Percentiles rank a stretch among this genome's conserved stretches.
These are phyloP conservation scores for Fusarium ambrosium DNA, from an alignment of 2,329 filamentous ascomycete species.

Conservation along the genomic window DNA sequence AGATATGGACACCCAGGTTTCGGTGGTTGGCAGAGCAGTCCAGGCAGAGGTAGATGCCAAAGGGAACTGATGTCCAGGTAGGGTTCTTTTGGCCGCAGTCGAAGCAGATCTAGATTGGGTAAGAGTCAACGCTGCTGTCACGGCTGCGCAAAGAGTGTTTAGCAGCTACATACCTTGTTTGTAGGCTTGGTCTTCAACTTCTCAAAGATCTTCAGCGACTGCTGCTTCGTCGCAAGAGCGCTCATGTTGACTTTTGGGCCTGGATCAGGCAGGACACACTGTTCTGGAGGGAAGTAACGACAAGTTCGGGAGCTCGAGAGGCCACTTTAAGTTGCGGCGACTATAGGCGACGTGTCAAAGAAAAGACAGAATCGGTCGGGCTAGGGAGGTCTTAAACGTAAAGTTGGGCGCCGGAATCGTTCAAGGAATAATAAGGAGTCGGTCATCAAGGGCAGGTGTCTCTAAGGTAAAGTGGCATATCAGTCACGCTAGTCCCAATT, in stretches of 20 bases:
- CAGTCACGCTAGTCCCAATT: conserved; percentile 53
- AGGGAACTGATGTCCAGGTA: conserved; percentile 97
- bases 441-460: conserved; percentile 49
- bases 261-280: conserved; percentile 22
- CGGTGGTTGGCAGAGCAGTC: conserved; percentile 98
- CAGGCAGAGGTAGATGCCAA: conserved; percentile 97
- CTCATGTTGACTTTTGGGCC: conserved; percentile 65
- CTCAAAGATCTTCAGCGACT: conserved; percentile 98
- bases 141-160: not conserved
- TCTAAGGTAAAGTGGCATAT: conserved; percentile 59
- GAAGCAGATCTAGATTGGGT: conserved; percentile 84
- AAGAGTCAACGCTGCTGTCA: conserved; percentile 20
- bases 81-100: conserved; percentile 98
- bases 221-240: conserved; percentile 85
- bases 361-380: conserved; percentile 35
- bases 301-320: not conserved
- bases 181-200: conserved; percentile 94
- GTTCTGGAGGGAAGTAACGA: conserved; percentile 9
- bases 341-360: conserved; percentile 37
- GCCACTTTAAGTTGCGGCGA: conserved; percentile 10
- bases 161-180: conserved; percentile 79
- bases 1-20: conserved; percentile 98
- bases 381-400: conserved; percentile 17
- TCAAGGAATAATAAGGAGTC: conserved; percentile 51
- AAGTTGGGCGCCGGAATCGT: conserved; percentile 44